Conservation (phyloP, 768 basidiomycete species). For the Crepidotus variabilis region DNA sequence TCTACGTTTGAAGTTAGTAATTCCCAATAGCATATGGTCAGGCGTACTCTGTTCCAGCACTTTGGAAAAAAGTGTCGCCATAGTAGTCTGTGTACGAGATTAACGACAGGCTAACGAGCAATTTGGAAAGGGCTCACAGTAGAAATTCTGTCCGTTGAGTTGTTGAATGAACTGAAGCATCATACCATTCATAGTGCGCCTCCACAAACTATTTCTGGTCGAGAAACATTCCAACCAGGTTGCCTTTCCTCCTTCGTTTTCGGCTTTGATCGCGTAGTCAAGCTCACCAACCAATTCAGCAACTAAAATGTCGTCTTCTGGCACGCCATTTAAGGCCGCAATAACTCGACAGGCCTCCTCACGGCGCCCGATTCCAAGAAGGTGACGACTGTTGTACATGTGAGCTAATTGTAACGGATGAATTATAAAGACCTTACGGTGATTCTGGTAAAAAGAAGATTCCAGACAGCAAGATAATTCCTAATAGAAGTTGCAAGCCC, state of each 20-base stretch:
- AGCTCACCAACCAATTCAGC: slow-evolving; percentile 61
- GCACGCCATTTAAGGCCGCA: slow-evolving; percentile 62
- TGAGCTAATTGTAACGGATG: neutral
- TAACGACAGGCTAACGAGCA: neutral
- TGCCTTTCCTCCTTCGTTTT: slow-evolving; percentile 79
- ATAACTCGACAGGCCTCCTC: slow-evolving; percentile 61
- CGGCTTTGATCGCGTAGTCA: slow-evolving; percentile 57
- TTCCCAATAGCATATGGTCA: neutral
- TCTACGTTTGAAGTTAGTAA: slow-evolving; percentile 20
- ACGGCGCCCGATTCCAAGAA: slow-evolving; percentile 52
- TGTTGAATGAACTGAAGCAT: slow-evolving; percentile 82
- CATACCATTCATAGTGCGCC: slow-evolving; percentile 76
- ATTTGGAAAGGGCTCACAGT: slow-evolving; percentile 43
- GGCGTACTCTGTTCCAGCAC: slow-evolving; percentile 58
- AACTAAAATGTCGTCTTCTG: slow-evolving; percentile 54
- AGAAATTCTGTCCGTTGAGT: slow-evolving; percentile 78
- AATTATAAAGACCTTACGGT: slow-evolving; percentile 42
- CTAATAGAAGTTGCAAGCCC: slow-evolving; percentile 73
- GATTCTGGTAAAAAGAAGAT: slow-evolving; percentile 79
- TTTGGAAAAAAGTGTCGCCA: slow-evolving; percentile 78
- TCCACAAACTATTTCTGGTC: slow-evolving; percentile 61
- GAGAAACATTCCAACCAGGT: slow-evolving; percentile 81
- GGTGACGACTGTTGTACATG: slow-evolving; percentile 49
- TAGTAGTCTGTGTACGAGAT: slow-evolving; percentile 55
- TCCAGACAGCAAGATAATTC: slow-evolving; percentile 60